Evolutionary conservation across 2,329 filamentous ascomycete genomes (phyloP), one percentile per base, ranked within the genome.

Genomic region (Aschersonia sp.): DNA sequence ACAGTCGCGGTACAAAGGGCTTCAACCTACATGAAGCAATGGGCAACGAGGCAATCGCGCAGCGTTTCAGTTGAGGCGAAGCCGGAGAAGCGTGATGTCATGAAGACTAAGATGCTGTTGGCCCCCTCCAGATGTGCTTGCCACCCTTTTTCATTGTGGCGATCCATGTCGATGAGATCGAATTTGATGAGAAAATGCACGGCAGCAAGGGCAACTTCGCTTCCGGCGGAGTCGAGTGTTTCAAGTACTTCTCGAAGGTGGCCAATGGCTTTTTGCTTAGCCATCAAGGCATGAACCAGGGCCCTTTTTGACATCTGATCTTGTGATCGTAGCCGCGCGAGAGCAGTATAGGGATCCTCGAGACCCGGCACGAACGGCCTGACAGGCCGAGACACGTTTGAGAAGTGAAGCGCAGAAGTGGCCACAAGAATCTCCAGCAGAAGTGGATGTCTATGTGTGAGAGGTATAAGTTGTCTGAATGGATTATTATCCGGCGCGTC

Each of bases 141-240:
- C 71, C 71, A 73, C 49, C 63, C 62, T 47, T 60, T 64, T 5
- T 63, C 63, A n/a, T 62, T 61, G 29, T 62, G 62, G 49, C 63
- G 65, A 10, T 70, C 68, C 9, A 71, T 57, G 51, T 74, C 70
- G 43, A 74, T 69, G n/a, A 74, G 59, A 46, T 73, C 63, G 50
- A 74, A 71, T 50, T 72, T 71, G 57, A 74, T 63, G 49, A 73
- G 72, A 56, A 73, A 73, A 45, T 73, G 64, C 49, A 72, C 66
- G 2, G 71, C 69, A 7, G 70, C 70, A 12, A 73, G 58, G 31
- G 70, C 58, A 33, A 71, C 67, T 51, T 73, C 69, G 43, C 64
- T 68, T n/a, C 67, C 67, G 1, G 60, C 63, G 6, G 63, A 58
- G 46, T 67, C 61, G 40, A 63, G 55, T 14, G 64, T 61, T 22